Evolutionary conservation across 768 basidiomycete genomes (phyloP).

Genomic region (Boletus reticuloceps): DNA sequence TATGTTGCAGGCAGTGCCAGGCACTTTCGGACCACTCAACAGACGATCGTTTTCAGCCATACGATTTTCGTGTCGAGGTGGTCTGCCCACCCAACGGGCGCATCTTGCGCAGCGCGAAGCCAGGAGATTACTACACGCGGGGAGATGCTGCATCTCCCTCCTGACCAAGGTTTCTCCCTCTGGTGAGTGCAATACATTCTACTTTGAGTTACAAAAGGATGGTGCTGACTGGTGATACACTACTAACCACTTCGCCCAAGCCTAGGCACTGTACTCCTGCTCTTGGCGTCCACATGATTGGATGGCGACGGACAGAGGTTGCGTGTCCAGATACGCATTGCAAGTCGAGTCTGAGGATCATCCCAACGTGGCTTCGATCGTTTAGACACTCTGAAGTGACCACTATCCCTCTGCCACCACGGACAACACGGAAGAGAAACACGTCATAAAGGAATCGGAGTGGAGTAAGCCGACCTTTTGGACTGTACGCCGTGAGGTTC

Average conservation of each 20-base stretch:
- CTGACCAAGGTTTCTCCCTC: conserved; percentile 63
- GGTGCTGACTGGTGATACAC: no score
- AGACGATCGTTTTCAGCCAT: conserved; percentile 53
- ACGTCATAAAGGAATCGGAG: neutral
- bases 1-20: no score
- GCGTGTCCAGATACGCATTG: conserved; percentile 70
- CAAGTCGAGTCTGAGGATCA: conserved; percentile 51
- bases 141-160: conserved; percentile 61
- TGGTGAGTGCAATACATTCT: conserved; percentile 35
- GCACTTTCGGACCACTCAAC: no score
- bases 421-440: neutral
- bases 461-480: no score
- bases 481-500: no score
- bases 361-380: conserved; percentile 45
- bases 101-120: conserved; percentile 62
- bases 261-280: conserved; percentile 56
- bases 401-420: conserved; percentile 34
- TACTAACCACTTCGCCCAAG: neutral
- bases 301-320: conserved; percentile 66
- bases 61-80: conserved; percentile 63
- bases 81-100: conserved; percentile 55
- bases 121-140: conserved; percentile 62
- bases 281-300: conserved; percentile 62
- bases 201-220: no score
- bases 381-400: conserved; percentile 59